A percentile compares a stretch with the other conserved stretches of the same genome.
phyloP scores from a whole-genome alignment of 495 filamentous ascomycete species.

The Neurospora cerealis region DNA sequence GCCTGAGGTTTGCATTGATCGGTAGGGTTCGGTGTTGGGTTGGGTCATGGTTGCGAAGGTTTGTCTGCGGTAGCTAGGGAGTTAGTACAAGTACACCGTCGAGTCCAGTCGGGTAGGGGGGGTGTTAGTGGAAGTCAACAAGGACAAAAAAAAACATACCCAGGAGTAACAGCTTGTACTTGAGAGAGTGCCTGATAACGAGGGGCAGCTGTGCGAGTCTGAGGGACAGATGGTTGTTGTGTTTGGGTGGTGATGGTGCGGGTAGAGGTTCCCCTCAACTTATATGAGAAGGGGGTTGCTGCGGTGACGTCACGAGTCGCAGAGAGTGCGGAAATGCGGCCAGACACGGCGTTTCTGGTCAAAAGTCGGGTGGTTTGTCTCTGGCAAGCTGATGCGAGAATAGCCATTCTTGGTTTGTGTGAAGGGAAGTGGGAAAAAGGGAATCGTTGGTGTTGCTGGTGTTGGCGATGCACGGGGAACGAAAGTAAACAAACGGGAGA shows the following conservation, averaged over 20 bases:
- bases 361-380: not conserved
- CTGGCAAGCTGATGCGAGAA: not conserved
- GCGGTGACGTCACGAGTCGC: not conserved
- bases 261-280: not conserved
- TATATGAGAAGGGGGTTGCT: not conserved
- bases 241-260: not conserved
- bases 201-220: not conserved
- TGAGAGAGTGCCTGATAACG: not conserved
- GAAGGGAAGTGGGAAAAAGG: too few relatives aligned
- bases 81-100: not conserved
- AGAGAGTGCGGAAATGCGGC: not conserved
- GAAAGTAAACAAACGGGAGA: not conserved
- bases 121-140: too few relatives aligned
- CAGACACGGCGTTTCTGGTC: not conserved
- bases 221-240: not conserved
- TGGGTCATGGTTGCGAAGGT: not conserved
- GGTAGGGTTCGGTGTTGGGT: slow-evolving; percentile 3
- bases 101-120: too few relatives aligned
- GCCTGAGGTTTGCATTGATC: slow-evolving; percentile 40
- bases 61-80: not conserved
- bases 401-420: too few relatives aligned
- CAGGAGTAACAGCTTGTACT: not conserved
- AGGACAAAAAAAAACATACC: not conserved
- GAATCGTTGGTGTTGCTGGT: not conserved
- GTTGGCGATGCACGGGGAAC: not conserved